Base-by-base conservation (phyloP, 331 rosid genomes). In the Stylosanthes scabra region DNA sequence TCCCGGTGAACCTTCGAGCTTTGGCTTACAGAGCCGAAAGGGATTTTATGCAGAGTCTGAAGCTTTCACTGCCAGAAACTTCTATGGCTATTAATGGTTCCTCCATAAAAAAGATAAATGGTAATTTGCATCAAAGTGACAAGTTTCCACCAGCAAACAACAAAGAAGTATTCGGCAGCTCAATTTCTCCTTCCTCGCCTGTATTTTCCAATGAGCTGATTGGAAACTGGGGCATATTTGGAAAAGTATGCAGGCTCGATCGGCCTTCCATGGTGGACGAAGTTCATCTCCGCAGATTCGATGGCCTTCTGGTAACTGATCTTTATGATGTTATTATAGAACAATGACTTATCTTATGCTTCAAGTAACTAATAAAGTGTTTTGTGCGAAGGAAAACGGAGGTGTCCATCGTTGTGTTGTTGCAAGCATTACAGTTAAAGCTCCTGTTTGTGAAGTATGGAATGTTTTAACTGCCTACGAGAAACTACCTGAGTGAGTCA, bases 1-100 rank as follows among this genome's bases (percentile, higher is more conserved):
- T 94, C 70, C 99, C 99, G 11, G 91, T 91, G 63, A 94, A 94
- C 78, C 99, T 94, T 56, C 86, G 69, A 78, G 96, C 99, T 72
- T 70, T 94, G 84, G 99, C 97, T 41, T 78, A 81, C 61, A 87
- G 96, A 83, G 96, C 89, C 39, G 97, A 91, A 82, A 88, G 74
- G 81, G 83, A 60, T 59, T 65, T 86, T 70, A 61, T 55, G 54
- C 93, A 84, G 72, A 83, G 71, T 72, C 82, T 74, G 75, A 83
- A 78, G 57, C 74, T 69, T 67, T 61, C 71, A 49, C 3, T 68
- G 47, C 60, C 80, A 68, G 82, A 74, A 81, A 63, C 57, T 58
- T 74, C 83, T 34, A 31, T 39, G 67, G 80, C 69, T 68, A 59
- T 55, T 70, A 71, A 71, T 61, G 81, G 67, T 50, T 73, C 96